Evolutionary conservation across 495 filamentous ascomycete species (phyloP).

Genomic region (Penicillium mononematosum): DNA sequence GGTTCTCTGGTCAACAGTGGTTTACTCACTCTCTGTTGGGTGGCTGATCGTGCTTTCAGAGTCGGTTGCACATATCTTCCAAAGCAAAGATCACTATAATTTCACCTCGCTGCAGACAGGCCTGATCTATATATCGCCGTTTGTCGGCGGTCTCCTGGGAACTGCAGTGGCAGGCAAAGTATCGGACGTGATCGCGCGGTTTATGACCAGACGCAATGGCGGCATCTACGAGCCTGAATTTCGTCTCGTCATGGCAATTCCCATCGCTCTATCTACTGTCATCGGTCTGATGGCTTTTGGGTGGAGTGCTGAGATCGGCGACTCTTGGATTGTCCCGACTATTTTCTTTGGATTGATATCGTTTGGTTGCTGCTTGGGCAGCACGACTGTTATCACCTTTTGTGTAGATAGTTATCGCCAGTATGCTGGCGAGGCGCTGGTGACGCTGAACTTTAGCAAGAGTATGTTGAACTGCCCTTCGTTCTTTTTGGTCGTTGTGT

Average conservation of each 20-base stretch:
- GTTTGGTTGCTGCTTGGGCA: slow-evolving; percentile 89
- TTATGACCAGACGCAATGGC: slow-evolving; percentile 78
- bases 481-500: background rate
- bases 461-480: slow-evolving; percentile 45
- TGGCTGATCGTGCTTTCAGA: slow-evolving; percentile 97
- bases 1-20: slow-evolving; percentile 83
- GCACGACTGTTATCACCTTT: slow-evolving; percentile 93
- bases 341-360: slow-evolving; percentile 90
- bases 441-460: slow-evolving; percentile 93
- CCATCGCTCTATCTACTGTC: slow-evolving; percentile 73
- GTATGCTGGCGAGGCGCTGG: slow-evolving; percentile 91
- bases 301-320: slow-evolving; percentile 74
- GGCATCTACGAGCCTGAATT: slow-evolving; percentile 97
- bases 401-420: slow-evolving; percentile 91
- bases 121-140: slow-evolving; percentile 85
- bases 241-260: slow-evolving; percentile 85
- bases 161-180: slow-evolving; percentile 89
- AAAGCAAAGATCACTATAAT: slow-evolving; percentile 62
- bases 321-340: slow-evolving; percentile 88
- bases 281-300: slow-evolving; percentile 92
- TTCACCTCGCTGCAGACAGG: slow-evolving; percentile 80
- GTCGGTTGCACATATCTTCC: slow-evolving; percentile 74
- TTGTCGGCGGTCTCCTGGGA: slow-evolving; percentile 84
- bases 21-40: slow-evolving; percentile 88
- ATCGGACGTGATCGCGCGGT: slow-evolving; percentile 77